These are phyloP conservation scores for Tuber microsphaerosporum DNA, from an alignment of 495 filamentous ascomycete genomes.

Conservation along the genomic window DNA sequence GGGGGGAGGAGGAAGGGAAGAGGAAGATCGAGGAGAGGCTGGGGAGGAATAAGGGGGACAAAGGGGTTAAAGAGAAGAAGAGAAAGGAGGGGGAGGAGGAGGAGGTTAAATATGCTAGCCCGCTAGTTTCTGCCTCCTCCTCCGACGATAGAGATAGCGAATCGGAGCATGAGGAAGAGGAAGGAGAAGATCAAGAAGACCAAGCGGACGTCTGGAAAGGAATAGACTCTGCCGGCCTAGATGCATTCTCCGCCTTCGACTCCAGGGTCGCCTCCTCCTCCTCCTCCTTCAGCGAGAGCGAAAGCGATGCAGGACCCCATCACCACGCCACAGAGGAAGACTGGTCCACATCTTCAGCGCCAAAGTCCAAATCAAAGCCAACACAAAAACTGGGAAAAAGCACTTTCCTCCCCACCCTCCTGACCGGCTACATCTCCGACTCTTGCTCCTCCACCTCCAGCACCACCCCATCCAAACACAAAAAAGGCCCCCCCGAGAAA, in stretches of 20 bases:
- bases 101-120: conserved; percentile 13
- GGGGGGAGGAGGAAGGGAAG: conserved; percentile 29
- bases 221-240: conserved; percentile 37
- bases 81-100: conserved; percentile 18
- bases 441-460: conserved; percentile 56
- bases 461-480: conserved; percentile 42
- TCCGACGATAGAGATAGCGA: conserved; percentile 29
- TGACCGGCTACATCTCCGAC: conserved; percentile 88
- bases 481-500: conserved; percentile 34
- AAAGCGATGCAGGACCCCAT: conserved; percentile 43
- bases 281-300: conserved; percentile 45
- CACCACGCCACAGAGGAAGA: conserved; percentile 36
- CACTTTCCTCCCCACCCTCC: conserved; percentile 79
- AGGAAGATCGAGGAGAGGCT: conserved; percentile 19
- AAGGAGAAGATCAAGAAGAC: conserved; percentile 41
- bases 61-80: neutral
- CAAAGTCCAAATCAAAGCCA: conserved; percentile 19
- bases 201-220: conserved; percentile 24
- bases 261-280: conserved; percentile 52
- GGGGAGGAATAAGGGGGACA: conserved; percentile 20
- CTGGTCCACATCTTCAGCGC: conserved; percentile 41
- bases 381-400: conserved; percentile 46
- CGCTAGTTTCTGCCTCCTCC: conserved; percentile 18
- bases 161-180: conserved; percentile 19
- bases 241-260: conserved; percentile 47